Percentiles rank a stretch among this genome's conserved stretches.
Conservation (phyloP, 129 eudicot genomes). For the Tanacetum coccineum region DNA sequence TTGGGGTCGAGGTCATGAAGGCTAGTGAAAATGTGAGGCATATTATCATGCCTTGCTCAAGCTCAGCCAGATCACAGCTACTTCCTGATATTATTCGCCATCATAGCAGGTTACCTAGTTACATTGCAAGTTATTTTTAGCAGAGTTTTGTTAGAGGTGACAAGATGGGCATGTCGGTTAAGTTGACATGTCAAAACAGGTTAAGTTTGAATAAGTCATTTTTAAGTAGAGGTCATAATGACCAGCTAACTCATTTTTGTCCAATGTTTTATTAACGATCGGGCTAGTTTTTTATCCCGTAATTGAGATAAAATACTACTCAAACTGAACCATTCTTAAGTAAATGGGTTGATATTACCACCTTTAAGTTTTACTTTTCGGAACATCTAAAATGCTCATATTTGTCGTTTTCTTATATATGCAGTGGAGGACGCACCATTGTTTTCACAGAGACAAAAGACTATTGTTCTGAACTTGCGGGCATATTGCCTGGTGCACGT, state of each 20-base stretch:
- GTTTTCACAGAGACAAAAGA: conserved; percentile 91
- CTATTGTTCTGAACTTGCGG: conserved; percentile 85
- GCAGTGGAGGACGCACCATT: conserved; percentile 93
- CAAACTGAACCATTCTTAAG: too few relatives aligned
- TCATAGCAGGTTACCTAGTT: conserved; percentile 58
- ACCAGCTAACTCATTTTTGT: too few relatives aligned
- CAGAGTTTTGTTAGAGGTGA: not conserved
- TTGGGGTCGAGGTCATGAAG: conserved; percentile 74
- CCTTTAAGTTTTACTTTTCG: not conserved
- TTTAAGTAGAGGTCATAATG: not conserved
- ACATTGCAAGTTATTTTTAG: not conserved
- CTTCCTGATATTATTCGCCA: conserved; percentile 96
- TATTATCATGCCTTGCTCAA: conserved; percentile 80
- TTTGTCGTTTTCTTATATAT: conserved; percentile 8
- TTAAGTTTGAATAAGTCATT: not conserved
- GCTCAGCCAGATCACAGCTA: conserved; percentile 72
- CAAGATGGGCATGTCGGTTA: not conserved
- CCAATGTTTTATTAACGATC: too few relatives aligned
- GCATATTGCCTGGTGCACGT: conserved; percentile 80
- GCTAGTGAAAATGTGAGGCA: conserved; percentile 77
- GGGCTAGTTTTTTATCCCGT: too few relatives aligned
- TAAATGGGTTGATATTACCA: too few relatives aligned
- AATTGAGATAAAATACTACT: too few relatives aligned
- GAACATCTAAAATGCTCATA: not conserved
- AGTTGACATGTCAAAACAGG: not conserved